phyloP scores from a whole-genome alignment of 306 rosid species.

The Vicia sativa region DNA sequence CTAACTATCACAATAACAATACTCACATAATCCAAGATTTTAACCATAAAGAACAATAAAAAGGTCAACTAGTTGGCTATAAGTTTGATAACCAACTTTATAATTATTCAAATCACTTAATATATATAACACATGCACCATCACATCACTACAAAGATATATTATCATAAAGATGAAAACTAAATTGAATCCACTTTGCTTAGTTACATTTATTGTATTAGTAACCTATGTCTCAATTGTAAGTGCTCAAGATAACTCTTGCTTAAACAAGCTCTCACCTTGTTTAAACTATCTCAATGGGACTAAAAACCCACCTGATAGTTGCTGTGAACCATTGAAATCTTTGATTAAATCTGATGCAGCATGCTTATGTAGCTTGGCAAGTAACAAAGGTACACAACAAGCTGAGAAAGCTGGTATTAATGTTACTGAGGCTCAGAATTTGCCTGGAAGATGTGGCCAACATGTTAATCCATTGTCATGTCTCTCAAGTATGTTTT shows the following conservation, averaged over 20 bases:
- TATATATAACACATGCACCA: neutral
- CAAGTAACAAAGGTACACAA: conserved; percentile 50
- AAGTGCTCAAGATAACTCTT: conserved; percentile 41
- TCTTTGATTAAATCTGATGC: conserved; percentile 53
- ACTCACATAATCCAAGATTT: neutral
- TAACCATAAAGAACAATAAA: neutral
- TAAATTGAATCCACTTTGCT: conserved; percentile 12
- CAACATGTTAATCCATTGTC: conserved; percentile 55
- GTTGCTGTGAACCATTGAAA: conserved; percentile 63
- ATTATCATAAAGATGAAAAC: conserved; percentile 28
- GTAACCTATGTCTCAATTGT: conserved; percentile 10
- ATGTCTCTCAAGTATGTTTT: conserved; percentile 48
- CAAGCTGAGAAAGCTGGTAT: conserved; percentile 64
- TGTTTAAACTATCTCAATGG: conserved; percentile 63
- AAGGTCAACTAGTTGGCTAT: conserved; percentile 15
- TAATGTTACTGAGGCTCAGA: conserved; percentile 53
- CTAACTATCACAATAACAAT: neutral
- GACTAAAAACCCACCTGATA: conserved; percentile 52
- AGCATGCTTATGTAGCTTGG: conserved; percentile 56
- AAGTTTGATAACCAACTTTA: conserved; percentile 48
- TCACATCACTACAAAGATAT: neutral
- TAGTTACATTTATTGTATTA: conserved; percentile 16
- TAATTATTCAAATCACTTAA: conserved; percentile 9
- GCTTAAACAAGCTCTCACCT: conserved; percentile 52
- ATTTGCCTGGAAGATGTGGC: conserved; percentile 58